Base-by-base conservation (phyloP, 2,329 filamentous ascomycete species). In the Cladophialophora chaetospira region DNA sequence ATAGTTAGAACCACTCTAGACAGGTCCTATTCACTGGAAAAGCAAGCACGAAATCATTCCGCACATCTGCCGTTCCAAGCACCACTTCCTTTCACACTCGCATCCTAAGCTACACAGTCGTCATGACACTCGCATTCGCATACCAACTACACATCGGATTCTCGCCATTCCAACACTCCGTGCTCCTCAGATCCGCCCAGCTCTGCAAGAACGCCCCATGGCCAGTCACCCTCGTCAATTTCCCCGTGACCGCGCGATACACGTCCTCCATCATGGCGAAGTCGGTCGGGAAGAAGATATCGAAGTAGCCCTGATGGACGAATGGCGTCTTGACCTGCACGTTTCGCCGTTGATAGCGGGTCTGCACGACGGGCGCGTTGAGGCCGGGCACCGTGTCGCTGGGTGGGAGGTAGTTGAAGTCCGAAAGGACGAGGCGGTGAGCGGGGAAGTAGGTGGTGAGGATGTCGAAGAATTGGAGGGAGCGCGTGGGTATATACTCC, bases 281-380 rank as follows among this genome's bases (percentile, higher is more conserved):
- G 73, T 99, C 88, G 9, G 94, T 99, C 0, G 94, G 94, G 76
- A 99, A 99, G 70, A 99, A 86, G 67, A 99, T 97, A 71, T 99
- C 95, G 70, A 99, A 99, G 75, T 96, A 97, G 43, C 94, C 95
- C 77, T 99, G 95, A 72, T 97, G 92, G 45, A 97, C 94, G 71
- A 96, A 82, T 52, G 93, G 91, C 3, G 94, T 99, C 3, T 85
- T 82, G 11, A 99, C 94, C 36, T 92, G 89, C 53, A 99, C 90
- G 65, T 90, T 97, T 60, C 85, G 83, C 65, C 94, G 81, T 74
- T 90, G 82, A 73, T 91, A 99, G 61, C 94, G 83, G 26, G 94
- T 99, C 79, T 99, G 95, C 63, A 99, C 95, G 19, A 99, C 92
- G 0, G 94, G 94, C 10, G 89, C 91, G 74, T 97, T 97, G 63